Evolutionary conservation across 176 grass and related monocot genomes (phyloP), one percentile per base, ranked within the genome.

Genomic region (Canna indica): DNA sequence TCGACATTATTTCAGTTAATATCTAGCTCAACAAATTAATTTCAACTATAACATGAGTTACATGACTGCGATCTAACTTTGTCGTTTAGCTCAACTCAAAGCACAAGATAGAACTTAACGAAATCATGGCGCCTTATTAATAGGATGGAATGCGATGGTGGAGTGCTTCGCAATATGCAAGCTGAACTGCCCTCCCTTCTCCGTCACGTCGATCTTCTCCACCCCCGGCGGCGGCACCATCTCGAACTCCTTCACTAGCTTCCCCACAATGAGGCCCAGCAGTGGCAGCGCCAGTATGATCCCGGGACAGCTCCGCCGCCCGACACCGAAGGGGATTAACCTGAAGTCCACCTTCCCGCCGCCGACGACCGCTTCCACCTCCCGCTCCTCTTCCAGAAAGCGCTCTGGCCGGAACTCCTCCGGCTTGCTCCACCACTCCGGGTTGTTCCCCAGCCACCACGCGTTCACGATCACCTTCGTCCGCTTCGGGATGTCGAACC

Each of bases 131-230:
- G 53, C 53, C 53, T 5, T 26, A 50, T 16, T 13, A 11, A 63
- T 15, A 30, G 54, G 72, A 5, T 45, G 56, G 72, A 75, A 75
- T 3, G 38, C 72, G 0, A 75, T 59, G 27, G 59, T 36, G 7
- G 36, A 42, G 57, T 75, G 57, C 36, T 63, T 63, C 12, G 59
- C 59, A 30, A 76, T 65, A 36, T 66, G 73, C 42, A 76, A 35
- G 73, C 73, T 76, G 73, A 76, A 76, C 29, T 76, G 73, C 41
- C 73, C 73, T 34, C 73, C 73, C 22, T 65, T 76, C 73, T 76
- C 73, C 2, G 58, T 46, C 7, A 76, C 73, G 41, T 76, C 73
- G 59, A 76, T 45, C 73, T 76, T 76, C 28, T 53, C 73, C 18
- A 13, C 29, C 30, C 60, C 73, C 59, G 44, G 42, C 29, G 60